Evolutionary conservation across 2,329 filamentous ascomycete species (phyloP), one percentile per base, ranked within the genome.

Genomic region (Polychaeton citri): DNA sequence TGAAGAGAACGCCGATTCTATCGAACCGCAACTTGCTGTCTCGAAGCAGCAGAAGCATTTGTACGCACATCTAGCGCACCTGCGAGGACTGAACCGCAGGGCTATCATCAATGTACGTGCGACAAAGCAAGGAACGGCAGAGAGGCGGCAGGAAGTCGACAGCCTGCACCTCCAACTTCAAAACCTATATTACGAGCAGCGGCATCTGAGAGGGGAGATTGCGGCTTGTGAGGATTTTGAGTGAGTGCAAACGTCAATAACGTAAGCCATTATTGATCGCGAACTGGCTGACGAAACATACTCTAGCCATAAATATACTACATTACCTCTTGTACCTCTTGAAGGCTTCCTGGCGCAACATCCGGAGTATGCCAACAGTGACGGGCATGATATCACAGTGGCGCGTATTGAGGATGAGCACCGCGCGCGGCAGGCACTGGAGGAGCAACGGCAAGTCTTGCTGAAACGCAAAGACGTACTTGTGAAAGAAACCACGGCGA

Each of bases 151-250:
- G 50, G 85, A 94, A 60, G 85, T 96, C 44, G 90, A 98, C 56
- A 76, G 79, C 34, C 68, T 98, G 42, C 87, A 96, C 55, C 69
- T 98, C 24, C 83, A 93, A 53, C 69, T 98, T 37, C 88, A 96
- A 61, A 98, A 98, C 53, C 65, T 98, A 6, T 92, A 90, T 58
- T 98, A 98, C 54, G 88, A 98, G 60, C 87, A 96, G 63, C 71
- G 84, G 37, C 86, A 95, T 59, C 65, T 98, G 37, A 76, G 82
- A 44, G 83, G 83, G 33, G 90, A 98, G 61, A 96, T 98, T 42
- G 68, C 74, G 1, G 85, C 83, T 6, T 96, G 90, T 58, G 83
- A 94, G 55, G 81, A 79, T 35, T 95, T 92, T 50, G 83, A 94
- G 85, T 93, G 64, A 43, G 82, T 72, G 10, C 9, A 15, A 17